Evolutionary conservation across 2,329 filamentous ascomycete genomes (phyloP), one percentile per base, ranked within the genome.

Genomic region (Diaporthe ilicicola): DNA sequence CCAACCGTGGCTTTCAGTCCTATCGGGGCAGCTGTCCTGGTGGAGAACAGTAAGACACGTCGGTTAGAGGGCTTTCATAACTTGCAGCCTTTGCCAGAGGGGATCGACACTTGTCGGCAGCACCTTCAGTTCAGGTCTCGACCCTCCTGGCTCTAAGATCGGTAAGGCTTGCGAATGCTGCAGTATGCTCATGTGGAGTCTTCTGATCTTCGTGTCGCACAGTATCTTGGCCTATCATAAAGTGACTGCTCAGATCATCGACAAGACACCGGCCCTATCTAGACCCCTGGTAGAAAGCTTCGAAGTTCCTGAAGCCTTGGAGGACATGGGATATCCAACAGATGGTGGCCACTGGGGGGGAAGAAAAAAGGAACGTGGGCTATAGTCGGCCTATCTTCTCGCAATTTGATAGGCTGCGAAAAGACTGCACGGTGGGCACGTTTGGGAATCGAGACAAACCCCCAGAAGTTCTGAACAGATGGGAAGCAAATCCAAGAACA

Each of bases 361-460:
- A n/a, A 19, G 12, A 17, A 24, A 1, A 50, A 13, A 13, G n/a
- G n/a, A n/a, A n/a, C n/a, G 27, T 37, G n/a, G 53, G 13, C 12
- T 24, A 12, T 19, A 22, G 3, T 6, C 24, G 24, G 19, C 42
- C 29, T 48, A 19, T 9, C 17, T 48, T 19, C 46, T 5, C 9
- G 19, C 12, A 62, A n/a, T 6, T 2, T 15, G 37, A 39, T 17
- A 2, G 27, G 19, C n/a, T 9, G 55, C n/a, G n/a, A 48, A 48
- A 22, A 13, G 42, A 34, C 42, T n/a, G 19, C 17, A 39, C n/a
- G 42, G 27, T 48, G 19, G 27, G 13, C 39, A 24, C 24, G 42
- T 62, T 62, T 48, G n/a, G 29, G 29, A 62, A 48, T 34, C 27
- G 59, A 48, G 59, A 48, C 59, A 24, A 19, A 27, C 59, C 37